Evolutionary conservation across 495 filamentous ascomycete genomes (phyloP), one percentile per base, ranked within the genome.

Genomic region (Penicillium waksmanii): DNA sequence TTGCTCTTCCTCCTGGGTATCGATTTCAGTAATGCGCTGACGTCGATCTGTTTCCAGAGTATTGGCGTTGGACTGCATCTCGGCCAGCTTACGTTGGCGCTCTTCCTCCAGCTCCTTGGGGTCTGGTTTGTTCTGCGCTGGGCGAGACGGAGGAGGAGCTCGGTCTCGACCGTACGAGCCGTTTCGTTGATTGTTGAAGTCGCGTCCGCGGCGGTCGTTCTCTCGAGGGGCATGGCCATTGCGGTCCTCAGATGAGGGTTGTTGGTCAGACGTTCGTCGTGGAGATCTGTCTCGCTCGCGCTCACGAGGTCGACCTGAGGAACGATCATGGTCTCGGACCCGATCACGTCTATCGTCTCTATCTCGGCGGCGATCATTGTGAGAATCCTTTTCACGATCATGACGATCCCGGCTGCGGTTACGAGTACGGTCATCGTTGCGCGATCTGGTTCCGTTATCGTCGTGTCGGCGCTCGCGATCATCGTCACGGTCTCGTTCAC

Each of bases 21-120:
- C 82, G 40, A 95, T 80, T 5, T 86, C 83, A 1, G 85, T 82
- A 19, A 97, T 77, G 25, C 93, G 85, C 44, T 83, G 81, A 49
- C 85, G 84, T 18, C 95, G 89, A 50, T 89, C 86, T 38, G 80
- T 63, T 69, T 97, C 90, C 58, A 98, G 80, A 12, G 89, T 84
- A 3, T 80, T 79, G n/a, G 95, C 95, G 54, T 90, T 91, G 23
- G 84, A 82, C 66, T 92, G 90, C 95, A 98, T 98, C 35, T 87
- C 89, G 17, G 89, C 91, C 5, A 98, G 78, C 66, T 90, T 94
- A 50, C 74, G 73, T 31, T 70, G 69, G 34, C 77, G 77, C 43
- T 82, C 78, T 58, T 78, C 77, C 34, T 76, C 71, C 15, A 57
- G 44, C 3, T 66, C 68, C 33, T 72, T 73, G 19, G 64, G 57